Percentiles rank a stretch among this genome's conserved stretches.
phyloP scores from a whole-genome alignment of 805 yeast genomes.

The Yamadazyma philogaea region DNA sequence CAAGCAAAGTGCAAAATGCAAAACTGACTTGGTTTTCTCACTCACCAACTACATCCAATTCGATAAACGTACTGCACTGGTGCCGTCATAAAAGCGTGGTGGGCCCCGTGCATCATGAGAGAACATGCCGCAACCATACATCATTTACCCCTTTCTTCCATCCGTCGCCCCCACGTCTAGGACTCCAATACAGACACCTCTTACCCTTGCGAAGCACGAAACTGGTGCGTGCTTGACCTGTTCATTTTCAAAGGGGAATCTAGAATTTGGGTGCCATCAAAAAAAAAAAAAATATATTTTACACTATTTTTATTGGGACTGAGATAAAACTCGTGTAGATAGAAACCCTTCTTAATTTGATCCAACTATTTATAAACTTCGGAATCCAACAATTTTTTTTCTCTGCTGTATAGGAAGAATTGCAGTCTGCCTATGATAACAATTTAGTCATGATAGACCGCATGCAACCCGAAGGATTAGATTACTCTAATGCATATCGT shows the following conservation, averaged over 20 bases:
- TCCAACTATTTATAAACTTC: constrained; percentile 10
- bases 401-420: background rate
- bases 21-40: constrained; percentile 1
- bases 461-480: constrained; percentile 7
- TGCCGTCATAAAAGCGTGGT: too few relatives aligned
- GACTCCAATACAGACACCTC: too few relatives aligned
- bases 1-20: constrained; percentile 6
- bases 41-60: background rate
- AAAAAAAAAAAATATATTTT: constrained; percentile 3
- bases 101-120: too few relatives aligned
- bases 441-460: constrained; percentile 7
- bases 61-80: too few relatives aligned
- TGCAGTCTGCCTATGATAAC: constrained; percentile 6
- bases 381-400: constrained; percentile 8
- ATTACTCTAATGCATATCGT: background rate
- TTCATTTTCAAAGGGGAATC: constrained; percentile 10
- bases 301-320: constrained; percentile 8
- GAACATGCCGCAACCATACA: too few relatives aligned
- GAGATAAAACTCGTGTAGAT: constrained; percentile 13
- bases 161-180: too few relatives aligned
- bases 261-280: constrained; percentile 12
- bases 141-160: too few relatives aligned
- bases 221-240: too few relatives aligned
- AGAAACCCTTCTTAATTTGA: constrained; percentile 14
- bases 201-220: too few relatives aligned